Percentiles rank a stretch among this genome's conserved stretches.
phyloP scores from a whole-genome alignment of 768 basidiomycete genomes.

The Boletus speciosus region DNA sequence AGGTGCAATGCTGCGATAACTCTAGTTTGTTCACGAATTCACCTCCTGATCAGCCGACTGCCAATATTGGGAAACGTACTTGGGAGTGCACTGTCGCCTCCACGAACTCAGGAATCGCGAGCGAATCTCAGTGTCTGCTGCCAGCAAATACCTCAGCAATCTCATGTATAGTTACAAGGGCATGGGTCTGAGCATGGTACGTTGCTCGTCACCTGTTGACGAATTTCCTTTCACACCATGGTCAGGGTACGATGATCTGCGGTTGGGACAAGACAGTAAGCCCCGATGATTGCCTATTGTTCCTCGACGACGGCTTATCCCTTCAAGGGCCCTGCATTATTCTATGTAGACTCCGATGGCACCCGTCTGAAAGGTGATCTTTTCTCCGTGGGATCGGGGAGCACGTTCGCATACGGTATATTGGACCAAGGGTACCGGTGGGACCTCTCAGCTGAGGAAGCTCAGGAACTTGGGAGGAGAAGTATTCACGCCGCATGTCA shows the following conservation, averaged over 20 bases:
- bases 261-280: constrained; percentile 98
- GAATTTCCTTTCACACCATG: constrained; percentile 1
- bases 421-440: constrained; percentile 93
- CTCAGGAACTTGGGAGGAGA: constrained; percentile 88
- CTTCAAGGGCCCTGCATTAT: constrained; percentile 80
- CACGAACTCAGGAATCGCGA: constrained; percentile 96
- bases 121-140: constrained; percentile 98
- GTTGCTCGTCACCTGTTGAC: constrained; percentile 23
- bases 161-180: constrained; percentile 98
- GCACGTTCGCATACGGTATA: constrained; percentile 98
- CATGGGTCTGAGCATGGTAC: constrained; percentile 98
- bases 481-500: constrained; percentile 98
- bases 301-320: constrained; percentile 8
- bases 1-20: constrained; percentile 47
- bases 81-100: constrained; percentile 95
- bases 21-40: constrained; percentile 2
- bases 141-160: constrained; percentile 95
- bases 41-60: constrained; percentile 66
- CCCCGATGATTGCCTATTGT: constrained; percentile 3
- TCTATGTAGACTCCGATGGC: constrained; percentile 98
- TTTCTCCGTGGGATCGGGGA: constrained; percentile 99
- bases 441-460: constrained; percentile 91
- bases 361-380: constrained; percentile 92
- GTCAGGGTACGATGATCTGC: constrained; percentile 97
- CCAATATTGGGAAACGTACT: constrained; percentile 98